Base-by-base conservation (phyloP, 2,329 filamentous ascomycete species). In the Cladosporium cucumerinum region DNA sequence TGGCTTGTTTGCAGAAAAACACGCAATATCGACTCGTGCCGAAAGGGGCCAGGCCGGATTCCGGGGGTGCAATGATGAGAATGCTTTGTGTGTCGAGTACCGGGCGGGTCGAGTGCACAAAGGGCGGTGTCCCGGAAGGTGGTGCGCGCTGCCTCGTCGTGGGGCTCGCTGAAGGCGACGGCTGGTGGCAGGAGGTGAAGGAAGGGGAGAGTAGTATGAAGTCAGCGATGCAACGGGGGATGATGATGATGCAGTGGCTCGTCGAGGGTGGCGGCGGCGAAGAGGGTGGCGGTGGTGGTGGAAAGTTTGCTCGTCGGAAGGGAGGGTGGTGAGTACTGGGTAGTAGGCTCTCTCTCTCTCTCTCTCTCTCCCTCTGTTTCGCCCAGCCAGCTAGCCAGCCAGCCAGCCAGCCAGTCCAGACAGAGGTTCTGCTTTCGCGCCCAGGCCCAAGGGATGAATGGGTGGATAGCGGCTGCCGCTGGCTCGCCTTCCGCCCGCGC, bases 1-100 rank as follows among this genome's bases (percentile, higher is more conserved):
- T 55, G 18, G 60, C 32, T 62, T 55, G 60, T 62, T 62, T 55
- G 60, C 49, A 54, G 51, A 54, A 54, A 32, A 54, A 54, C 26
- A 54, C 26, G 51, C 51, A 32, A 21, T 21, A 5, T 11, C 23
- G 30, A 51, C n/a, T 57, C 6, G n/a, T 18, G n/a, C 32, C 30
- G n/a, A 46, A 11, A 46, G 36, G 36, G 36, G 36, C 10, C 36
- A 43, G n/a, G 39, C 10, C 39, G n/a, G 39, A 12, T 23, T 2
- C 39, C 54, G 36, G 8, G 8, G 39, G 34, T 34, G 39, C 8
- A 8, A 23, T 32, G 60, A 11, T 25, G 6, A 55, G 49, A 62
- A 46, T 46, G 21, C 48, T 51, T 62, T 62, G 51, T 55, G 59
- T 55, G 60, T 62, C 60, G 60, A 54, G 49, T 61, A 12, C 23